phyloP scores from a whole-genome alignment of 169 alveolate species.

The Cryptosporidium parvum region DNA sequence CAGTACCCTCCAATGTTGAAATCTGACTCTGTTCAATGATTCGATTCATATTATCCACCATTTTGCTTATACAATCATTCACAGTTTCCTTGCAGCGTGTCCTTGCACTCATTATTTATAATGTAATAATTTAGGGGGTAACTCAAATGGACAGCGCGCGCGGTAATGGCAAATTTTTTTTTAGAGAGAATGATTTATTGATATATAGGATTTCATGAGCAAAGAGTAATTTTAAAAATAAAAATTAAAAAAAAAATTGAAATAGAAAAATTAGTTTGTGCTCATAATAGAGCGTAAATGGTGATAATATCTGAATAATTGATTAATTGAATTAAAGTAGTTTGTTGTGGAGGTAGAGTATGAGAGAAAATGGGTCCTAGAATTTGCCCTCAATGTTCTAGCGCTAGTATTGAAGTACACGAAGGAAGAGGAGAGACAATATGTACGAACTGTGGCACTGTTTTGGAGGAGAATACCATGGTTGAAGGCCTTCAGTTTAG shows the following conservation, averaged over 20 bases:
- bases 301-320: background rate
- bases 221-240: too few species aligned
- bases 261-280: background rate
- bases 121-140: background rate
- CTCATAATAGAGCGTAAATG: background rate
- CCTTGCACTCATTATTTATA: slow-evolving; percentile 28
- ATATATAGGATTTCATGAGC: background rate
- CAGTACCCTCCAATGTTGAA: slow-evolving; percentile 69
- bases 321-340: background rate
- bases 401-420: slow-evolving; percentile 60
- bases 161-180: background rate
- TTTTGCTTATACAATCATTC: slow-evolving; percentile 30
- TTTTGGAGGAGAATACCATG: slow-evolving; percentile 87
- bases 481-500: slow-evolving; percentile 87
- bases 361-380: slow-evolving; percentile 15
- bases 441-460: slow-evolving; percentile 89
- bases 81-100: slow-evolving; percentile 35
- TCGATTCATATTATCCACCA: slow-evolving; percentile 69
- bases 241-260: background rate
- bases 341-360: background rate
- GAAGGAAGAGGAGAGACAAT: slow-evolving; percentile 89
- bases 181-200: slow-evolving; percentile 11
- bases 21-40: slow-evolving; percentile 61
- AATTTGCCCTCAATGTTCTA: slow-evolving; percentile 72
- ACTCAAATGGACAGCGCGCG: background rate